Evolutionary conservation across 805 yeast species (phyloP), one percentile per base, ranked within the genome.

Genomic region (Wickerhamiella dianesei): DNA sequence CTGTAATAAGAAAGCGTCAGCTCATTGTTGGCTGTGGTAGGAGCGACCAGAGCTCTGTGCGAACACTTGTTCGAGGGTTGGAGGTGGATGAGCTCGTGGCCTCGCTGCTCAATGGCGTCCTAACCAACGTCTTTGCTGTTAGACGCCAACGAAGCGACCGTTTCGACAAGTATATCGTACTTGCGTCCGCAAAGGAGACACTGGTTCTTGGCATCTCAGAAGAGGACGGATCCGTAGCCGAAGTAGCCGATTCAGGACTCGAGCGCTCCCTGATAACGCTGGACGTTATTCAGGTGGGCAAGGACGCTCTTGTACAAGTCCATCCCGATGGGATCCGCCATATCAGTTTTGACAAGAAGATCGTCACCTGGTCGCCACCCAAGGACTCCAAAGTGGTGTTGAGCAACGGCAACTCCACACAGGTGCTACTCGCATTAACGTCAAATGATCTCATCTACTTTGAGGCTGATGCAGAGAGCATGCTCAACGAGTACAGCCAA

Each of bases 331-430:
- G 92, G 3, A 66, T 89, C 19, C 69, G 80, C 14, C 85, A 82
- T 54, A 65, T 81, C 2, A 56, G 60, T 36, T 53, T 59, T 48
- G 54, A 55, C 17, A 56, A 55, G 22, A 53, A 57, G n/a, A 60
- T 64, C n/a, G 63, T 71, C 13, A 81, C 81, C 51, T 92, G 97
- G 97, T 67, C 63, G 22, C 85, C 95, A 1, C 94, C 96, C 0
- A 77, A 80, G 0, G 94, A 92, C 2, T 74, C 79, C 18, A 67
- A 72, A 20, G 71, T 92, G 37, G 56, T 73, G 0, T 64, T 68
- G n/a, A 80, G 85, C 0, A 59, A 83, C 1, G 63, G 80, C 2
- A 84, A 86, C 16, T 66, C 71, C 20, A 70, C 73, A 2, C 97
- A 92, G 61, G 66, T 88, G 0, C 76, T 74, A 0, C 55, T 89